Evolutionary conservation across 345 rosid species (phyloP).

Genomic region (Pseudoturritis turrita): DNA sequence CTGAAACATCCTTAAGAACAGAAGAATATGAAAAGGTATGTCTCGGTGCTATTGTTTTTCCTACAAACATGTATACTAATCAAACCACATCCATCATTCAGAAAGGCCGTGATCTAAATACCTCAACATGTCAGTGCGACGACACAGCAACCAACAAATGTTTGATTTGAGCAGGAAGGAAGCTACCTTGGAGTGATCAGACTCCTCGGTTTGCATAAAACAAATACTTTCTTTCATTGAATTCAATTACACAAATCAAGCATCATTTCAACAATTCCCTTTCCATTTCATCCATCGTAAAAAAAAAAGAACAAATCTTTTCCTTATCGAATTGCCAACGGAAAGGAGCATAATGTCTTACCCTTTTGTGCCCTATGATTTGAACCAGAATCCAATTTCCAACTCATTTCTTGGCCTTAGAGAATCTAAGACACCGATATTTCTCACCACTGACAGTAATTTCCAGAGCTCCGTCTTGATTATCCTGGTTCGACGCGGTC

Average conservation of each 20-base stretch:
- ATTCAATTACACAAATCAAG: constrained; percentile 6
- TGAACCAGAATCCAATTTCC: not conserved
- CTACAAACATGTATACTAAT: not conserved
- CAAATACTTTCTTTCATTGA: constrained; percentile 5
- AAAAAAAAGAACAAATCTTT: constrained; percentile 5
- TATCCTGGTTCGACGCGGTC: constrained; percentile 90
- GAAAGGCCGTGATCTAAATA: not conserved
- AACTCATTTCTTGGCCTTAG: constrained; percentile 84
- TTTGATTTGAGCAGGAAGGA: not conserved
- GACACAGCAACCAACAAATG: not conserved
- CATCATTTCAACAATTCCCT: not conserved
- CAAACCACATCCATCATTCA: not conserved
- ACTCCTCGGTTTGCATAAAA: not conserved
- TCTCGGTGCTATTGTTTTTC: not conserved
- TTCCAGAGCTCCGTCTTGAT: constrained; percentile 95
- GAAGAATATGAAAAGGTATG: not conserved
- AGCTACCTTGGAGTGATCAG: not conserved
- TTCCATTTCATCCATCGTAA: constrained; percentile 6
- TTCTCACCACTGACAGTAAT: constrained; percentile 97
- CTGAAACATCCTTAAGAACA: not conserved
- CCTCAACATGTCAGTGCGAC: not conserved
- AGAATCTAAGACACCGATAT: constrained; percentile 81
- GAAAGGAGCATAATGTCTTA: not conserved
- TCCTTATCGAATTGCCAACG: not conserved
- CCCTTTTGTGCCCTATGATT: not conserved